Evolutionary conservation across 352 stramenopile genomes (phyloP).

Genomic region (Pelagophyceae sp.): DNA sequence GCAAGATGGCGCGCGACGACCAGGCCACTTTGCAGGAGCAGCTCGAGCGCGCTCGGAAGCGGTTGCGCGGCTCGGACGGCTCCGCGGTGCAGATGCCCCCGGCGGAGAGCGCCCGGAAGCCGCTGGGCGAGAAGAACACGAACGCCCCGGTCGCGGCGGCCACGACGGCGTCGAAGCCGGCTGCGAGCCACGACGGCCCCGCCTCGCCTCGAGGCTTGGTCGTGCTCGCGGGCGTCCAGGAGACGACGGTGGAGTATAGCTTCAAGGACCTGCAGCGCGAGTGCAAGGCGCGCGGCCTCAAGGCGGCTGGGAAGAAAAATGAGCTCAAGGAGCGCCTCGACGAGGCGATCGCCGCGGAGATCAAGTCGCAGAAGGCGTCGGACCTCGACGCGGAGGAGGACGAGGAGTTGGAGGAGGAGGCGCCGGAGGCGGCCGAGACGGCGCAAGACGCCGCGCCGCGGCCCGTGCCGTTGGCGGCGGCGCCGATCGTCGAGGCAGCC

Average conservation of each 20-base stretch:
- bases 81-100: neutral
- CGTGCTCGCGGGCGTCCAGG: no score
- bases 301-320: neutral
- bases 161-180: neutral
- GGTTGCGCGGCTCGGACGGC: neutral
- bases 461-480: neutral
- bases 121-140: neutral
- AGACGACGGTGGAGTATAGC: neutral
- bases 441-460: neutral
- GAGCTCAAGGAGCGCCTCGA: slow-evolving; percentile 13
- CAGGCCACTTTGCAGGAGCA: neutral
- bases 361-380: neutral
- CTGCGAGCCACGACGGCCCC: neutral
- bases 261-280: slow-evolving; percentile 3
- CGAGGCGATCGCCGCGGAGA: neutral
- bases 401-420: no score
- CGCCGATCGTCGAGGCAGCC: no score
- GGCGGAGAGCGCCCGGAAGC: neutral
- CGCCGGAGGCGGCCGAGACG: neutral
- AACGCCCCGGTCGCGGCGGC: neutral
- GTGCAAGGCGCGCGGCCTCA: neutral
- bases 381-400: neutral
- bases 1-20: neutral
- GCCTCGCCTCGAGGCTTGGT: no score
- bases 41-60: neutral